Percentiles rank a stretch among this genome's conserved stretches.
These are phyloP conservation scores for Xanthoparmelia taractica DNA, from an alignment of 495 filamentous ascomycete genomes.

Conservation along the genomic window DNA sequence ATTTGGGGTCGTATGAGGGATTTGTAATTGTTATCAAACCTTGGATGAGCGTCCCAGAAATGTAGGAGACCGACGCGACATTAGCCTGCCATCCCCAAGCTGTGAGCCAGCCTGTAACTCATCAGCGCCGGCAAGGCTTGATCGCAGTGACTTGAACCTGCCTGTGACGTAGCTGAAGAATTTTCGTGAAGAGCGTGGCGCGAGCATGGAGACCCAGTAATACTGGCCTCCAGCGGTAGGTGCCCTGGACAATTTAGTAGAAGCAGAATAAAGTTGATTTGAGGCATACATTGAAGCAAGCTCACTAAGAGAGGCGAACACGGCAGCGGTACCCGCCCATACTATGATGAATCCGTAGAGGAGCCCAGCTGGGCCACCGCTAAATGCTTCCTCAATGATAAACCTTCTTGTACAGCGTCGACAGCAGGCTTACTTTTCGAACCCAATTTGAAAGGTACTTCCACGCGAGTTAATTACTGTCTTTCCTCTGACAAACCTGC, in stretches of 20 bases:
- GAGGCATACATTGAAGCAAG: slow-evolving; percentile 35
- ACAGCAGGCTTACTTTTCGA: background rate
- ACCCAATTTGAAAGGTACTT: background rate
- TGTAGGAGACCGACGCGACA: slow-evolving; percentile 32
- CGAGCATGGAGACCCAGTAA: slow-evolving; percentile 44
- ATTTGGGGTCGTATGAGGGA: slow-evolving; percentile 30
- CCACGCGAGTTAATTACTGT: background rate
- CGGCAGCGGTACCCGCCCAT: slow-evolving; percentile 36
- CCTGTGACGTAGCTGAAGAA: slow-evolving; percentile 41
- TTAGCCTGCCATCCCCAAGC: slow-evolving; percentile 40
- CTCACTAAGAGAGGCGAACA: slow-evolving; percentile 34
- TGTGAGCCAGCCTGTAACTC: slow-evolving; percentile 36
- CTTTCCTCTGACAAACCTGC: background rate
- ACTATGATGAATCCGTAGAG: slow-evolving; percentile 46
- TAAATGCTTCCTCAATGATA: background rate
- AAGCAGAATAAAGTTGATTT: background rate
- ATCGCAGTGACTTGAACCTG: background rate
- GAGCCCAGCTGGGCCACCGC: slow-evolving; percentile 46
- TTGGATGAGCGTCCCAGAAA: slow-evolving; percentile 37
- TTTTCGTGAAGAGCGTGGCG: slow-evolving; percentile 32
- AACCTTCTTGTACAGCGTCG: background rate
- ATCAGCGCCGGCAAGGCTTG: background rate
- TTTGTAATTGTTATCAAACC: slow-evolving; percentile 33
- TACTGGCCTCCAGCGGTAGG: slow-evolving; percentile 46
- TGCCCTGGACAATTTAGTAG: slow-evolving; percentile 19